Evolutionary conservation across 345 rosid genomes (phyloP).

Genomic region (Populus ilicifolia): DNA sequence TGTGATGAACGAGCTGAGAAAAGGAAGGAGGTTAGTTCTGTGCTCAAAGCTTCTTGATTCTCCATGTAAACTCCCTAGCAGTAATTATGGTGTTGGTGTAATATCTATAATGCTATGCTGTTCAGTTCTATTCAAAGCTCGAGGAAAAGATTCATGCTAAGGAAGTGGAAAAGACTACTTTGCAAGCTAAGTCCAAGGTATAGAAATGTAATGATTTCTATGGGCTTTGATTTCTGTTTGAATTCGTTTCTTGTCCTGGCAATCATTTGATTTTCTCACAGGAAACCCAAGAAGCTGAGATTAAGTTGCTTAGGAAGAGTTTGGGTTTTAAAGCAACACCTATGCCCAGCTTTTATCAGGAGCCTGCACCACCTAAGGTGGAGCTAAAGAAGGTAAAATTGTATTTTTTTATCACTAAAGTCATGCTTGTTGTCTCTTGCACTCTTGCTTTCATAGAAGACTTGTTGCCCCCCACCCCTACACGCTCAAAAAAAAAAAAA

Average conservation of each 20-base stretch:
- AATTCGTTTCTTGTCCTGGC: slow-evolving; percentile 3
- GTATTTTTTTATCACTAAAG: slow-evolving; percentile 12
- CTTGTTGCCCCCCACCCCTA: no score
- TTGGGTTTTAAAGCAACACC: slow-evolving; percentile 96
- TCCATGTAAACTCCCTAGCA: slow-evolving; percentile 1
- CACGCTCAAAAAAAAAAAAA: background rate
- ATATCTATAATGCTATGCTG: slow-evolving; percentile 13
- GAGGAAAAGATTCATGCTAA: slow-evolving; percentile 96
- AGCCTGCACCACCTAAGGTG: slow-evolving; percentile 76
- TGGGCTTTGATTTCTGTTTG: background rate
- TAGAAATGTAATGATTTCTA: slow-evolving; percentile 2
- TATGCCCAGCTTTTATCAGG: slow-evolving; percentile 97
- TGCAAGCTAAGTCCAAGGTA: slow-evolving; percentile 96
- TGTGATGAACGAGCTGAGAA: slow-evolving; percentile 98
- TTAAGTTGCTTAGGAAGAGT: slow-evolving; percentile 83
- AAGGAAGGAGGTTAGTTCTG: slow-evolving; percentile 78
- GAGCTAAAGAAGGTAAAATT: slow-evolving; percentile 81
- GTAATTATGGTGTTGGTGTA: slow-evolving; percentile 1
- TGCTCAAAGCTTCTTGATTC: slow-evolving; percentile 6
- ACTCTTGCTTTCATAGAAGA: background rate
- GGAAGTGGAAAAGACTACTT: slow-evolving; percentile 67
- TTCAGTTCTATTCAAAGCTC: slow-evolving; percentile 87
- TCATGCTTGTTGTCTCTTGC: background rate
- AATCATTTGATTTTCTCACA: slow-evolving; percentile 23
- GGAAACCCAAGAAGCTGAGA: slow-evolving; percentile 98